phyloP scores from a whole-genome alignment of 345 rosid species.

The Passiflora organensis region DNA sequence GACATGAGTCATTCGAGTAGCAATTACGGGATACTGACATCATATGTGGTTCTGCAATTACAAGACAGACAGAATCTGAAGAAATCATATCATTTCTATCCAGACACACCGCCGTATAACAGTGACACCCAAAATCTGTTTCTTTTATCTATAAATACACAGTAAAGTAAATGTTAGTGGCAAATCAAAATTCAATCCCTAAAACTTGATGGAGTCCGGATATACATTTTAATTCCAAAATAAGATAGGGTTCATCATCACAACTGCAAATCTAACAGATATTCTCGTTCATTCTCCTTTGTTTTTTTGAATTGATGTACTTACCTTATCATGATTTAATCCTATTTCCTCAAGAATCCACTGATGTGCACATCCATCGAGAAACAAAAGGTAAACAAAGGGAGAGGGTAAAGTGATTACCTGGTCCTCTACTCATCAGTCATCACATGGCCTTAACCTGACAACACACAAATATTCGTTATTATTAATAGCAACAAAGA shows the following conservation, averaged over 20 bases:
- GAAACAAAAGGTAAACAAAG: background rate
- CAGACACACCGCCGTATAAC: background rate
- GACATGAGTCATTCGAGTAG: too few species aligned
- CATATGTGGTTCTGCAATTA: too few species aligned
- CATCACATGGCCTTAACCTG: slow-evolving; percentile 2
- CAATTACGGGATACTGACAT: too few species aligned
- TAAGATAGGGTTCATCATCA: too few species aligned
- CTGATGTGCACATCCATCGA: background rate
- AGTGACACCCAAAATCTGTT: background rate
- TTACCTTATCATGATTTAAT: background rate
- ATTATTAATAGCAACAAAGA: slow-evolving; percentile 6
- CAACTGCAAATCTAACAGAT: too few species aligned
- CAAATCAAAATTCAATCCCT: too few species aligned
- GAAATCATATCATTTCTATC: slow-evolving; percentile 9
- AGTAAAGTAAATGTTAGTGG: too few species aligned
- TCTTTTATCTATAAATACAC: too few species aligned
- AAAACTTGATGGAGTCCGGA: too few species aligned
- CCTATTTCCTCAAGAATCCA: background rate
- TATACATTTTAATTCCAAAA: too few species aligned
- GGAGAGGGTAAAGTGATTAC: too few species aligned
- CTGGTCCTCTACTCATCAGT: background rate
- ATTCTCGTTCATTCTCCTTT: background rate
- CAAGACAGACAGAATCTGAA: slow-evolving; percentile 19
- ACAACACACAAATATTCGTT: slow-evolving; percentile 11
- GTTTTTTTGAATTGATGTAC: background rate